These are phyloP conservation scores for Blumeria hordei DNA, from an alignment of 2,329 filamentous ascomycete genomes.

Conservation along the genomic window DNA sequence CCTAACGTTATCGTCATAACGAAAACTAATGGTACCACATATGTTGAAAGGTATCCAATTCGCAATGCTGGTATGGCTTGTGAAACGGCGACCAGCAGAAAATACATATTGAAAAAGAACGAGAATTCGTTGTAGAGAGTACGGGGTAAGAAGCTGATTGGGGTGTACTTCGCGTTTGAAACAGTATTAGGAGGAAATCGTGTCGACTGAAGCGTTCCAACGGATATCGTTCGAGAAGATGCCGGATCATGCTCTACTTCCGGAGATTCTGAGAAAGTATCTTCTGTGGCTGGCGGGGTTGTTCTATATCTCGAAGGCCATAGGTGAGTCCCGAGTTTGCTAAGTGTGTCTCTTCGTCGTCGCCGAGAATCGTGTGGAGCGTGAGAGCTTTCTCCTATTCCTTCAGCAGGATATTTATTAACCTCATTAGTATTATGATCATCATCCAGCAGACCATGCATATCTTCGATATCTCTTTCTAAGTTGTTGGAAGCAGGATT, in stretches of 20 bases:
- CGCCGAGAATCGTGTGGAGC: conserved; percentile 6
- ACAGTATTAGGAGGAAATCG: conserved; percentile 77
- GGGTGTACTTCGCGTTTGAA: conserved; percentile 94
- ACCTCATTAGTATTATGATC: conserved; percentile 23
- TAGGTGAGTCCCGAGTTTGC: conserved; percentile 26
- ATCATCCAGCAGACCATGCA: conserved; percentile 40
- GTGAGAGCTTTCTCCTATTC: not conserved
- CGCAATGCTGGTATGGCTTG: conserved; percentile 74
- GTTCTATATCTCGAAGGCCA: conserved; percentile 41
- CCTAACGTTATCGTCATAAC: conserved; percentile 80
- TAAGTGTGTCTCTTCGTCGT: conserved; percentile 18
- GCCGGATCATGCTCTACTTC: conserved; percentile 37
- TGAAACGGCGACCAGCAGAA: conserved; percentile 79
- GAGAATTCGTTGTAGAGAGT: conserved; percentile 98
- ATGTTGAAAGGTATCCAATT: conserved; percentile 87
- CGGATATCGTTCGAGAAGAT: conserved; percentile 48
- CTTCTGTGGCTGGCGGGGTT: conserved; percentile 7
- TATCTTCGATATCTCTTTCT: conserved; percentile 38
- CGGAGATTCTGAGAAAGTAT: conserved; percentile 16
- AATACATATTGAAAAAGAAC: conserved; percentile 99
- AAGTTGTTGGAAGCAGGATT: conserved; percentile 33
- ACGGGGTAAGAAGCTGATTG: conserved; percentile 76
- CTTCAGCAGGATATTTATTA: not conserved
- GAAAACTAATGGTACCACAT: conserved; percentile 76
- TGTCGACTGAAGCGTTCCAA: conserved; percentile 47